Percentiles rank a stretch among this genome's conserved stretches.
These are phyloP conservation scores for Rhamnella rubrinervis DNA, from an alignment of 331 rosid species.

Conservation along the genomic window DNA sequence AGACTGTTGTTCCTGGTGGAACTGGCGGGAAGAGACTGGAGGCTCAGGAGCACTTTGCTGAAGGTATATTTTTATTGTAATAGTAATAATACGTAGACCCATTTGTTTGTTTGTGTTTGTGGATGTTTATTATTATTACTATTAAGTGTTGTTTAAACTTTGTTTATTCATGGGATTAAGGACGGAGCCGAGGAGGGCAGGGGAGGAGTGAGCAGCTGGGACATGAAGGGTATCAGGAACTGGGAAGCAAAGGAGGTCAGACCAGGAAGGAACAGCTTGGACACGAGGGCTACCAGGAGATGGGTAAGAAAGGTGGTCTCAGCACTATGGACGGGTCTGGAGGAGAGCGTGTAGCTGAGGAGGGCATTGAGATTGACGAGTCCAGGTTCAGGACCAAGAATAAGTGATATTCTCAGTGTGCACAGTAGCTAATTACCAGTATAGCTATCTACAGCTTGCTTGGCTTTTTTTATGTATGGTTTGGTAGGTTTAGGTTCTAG, in stretches of 20 bases:
- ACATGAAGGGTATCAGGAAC: slow-evolving; percentile 46
- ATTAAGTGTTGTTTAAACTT: not conserved
- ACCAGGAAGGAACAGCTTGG: slow-evolving; percentile 63
- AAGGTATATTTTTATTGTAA: slow-evolving; percentile 35
- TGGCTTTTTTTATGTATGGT: too few relatives aligned
- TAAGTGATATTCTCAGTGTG: not conserved
- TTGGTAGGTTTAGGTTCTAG: too few relatives aligned
- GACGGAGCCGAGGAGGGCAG: slow-evolving; percentile 65
- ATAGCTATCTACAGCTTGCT: too few relatives aligned
- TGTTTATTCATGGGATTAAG: slow-evolving; percentile 16
- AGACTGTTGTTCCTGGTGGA: slow-evolving; percentile 75
- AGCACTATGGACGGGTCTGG: slow-evolving; percentile 56
- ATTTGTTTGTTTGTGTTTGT: not conserved
- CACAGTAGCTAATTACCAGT: too few relatives aligned
- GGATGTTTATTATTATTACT: not conserved
- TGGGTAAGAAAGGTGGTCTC: slow-evolving; percentile 72
- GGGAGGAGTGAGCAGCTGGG: slow-evolving; percentile 59
- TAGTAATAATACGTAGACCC: too few relatives aligned
- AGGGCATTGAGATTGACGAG: slow-evolving; percentile 56
- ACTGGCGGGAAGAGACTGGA: slow-evolving; percentile 76
- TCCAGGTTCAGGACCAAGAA: slow-evolving; percentile 44
- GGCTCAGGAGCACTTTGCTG: slow-evolving; percentile 75
- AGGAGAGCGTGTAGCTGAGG: slow-evolving; percentile 50
- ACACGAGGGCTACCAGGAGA: slow-evolving; percentile 54
- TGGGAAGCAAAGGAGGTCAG: slow-evolving; percentile 53